Conservation (phyloP, 768 basidiomycete genomes). For the Naganishia onofrii region DNA sequence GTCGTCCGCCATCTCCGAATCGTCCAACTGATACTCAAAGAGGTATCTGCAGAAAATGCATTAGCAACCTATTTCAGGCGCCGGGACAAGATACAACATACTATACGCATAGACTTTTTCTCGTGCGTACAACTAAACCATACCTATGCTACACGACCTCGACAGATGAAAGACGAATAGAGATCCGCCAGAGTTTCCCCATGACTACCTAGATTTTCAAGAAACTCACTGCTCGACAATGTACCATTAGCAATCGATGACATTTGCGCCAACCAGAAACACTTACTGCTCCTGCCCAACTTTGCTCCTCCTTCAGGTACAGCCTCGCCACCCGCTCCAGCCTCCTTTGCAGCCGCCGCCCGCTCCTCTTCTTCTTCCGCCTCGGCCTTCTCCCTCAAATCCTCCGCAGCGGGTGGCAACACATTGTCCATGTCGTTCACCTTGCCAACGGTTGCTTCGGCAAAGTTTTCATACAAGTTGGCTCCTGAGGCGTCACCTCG, state of each 20-base stretch:
- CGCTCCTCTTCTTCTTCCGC: conserved; percentile 46
- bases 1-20: too few species aligned
- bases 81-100: not conserved
- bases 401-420: conserved; percentile 40
- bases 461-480: conserved; percentile 54
- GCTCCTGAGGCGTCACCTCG: conserved; percentile 47
- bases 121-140: not conserved
- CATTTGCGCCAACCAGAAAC: not conserved
- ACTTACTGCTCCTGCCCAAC: conserved; percentile 26
- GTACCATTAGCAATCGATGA: not conserved
- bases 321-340: conserved; percentile 10
- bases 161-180: not conserved
- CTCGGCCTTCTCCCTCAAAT: conserved; percentile 44
- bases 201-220: conserved; percentile 26
- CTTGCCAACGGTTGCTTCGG: conserved; percentile 51
- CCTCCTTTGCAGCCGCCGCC: conserved; percentile 9
- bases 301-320: not conserved
- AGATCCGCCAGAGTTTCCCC: not conserved
- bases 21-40: too few species aligned
- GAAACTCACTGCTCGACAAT: conserved; percentile 27
- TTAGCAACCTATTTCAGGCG: too few species aligned
- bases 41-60: too few species aligned
- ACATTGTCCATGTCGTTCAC: conserved; percentile 36
- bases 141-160: not conserved
- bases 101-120: not conserved